These are phyloP conservation scores for Penicillium capsulatum DNA, from an alignment of 2,329 filamentous ascomycete species.

Conservation along the genomic window DNA sequence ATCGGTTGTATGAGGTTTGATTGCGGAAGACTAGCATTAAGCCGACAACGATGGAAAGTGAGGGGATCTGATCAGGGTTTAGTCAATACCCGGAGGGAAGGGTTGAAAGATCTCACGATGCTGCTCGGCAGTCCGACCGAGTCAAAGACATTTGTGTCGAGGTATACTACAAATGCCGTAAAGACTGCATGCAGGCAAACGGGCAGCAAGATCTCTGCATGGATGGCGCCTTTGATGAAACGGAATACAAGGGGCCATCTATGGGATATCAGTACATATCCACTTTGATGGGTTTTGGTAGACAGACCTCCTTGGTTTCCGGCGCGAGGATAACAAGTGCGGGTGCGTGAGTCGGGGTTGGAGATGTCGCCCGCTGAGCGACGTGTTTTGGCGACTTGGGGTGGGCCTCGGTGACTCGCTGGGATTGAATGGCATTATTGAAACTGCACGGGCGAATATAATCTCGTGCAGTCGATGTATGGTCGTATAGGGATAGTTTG, in stretches of 20 bases:
- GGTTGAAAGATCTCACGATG: conserved; percentile 44
- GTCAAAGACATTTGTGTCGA: conserved; percentile 51
- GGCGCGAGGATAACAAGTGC: conserved; percentile 29
- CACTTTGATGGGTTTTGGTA: neutral
- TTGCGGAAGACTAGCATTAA: conserved; percentile 66
- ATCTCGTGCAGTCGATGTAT: too few relatives aligned
- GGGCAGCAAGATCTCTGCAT: conserved; percentile 54
- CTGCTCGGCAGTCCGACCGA: conserved; percentile 54
- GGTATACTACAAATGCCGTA: conserved; percentile 55
- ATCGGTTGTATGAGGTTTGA: conserved; percentile 60
- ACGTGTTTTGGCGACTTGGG: conserved; percentile 31
- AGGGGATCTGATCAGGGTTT: conserved; percentile 48
- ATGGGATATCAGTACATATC: conserved; percentile 2
- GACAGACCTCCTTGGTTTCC: conserved; percentile 28
- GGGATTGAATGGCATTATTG: conserved; percentile 29
- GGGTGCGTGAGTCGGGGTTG: conserved; percentile 28
- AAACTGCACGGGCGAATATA: too few relatives aligned
- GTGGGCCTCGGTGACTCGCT: conserved; percentile 30
- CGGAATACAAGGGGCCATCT: conserved; percentile 62
- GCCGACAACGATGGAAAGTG: conserved; percentile 62
- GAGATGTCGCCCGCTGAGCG: conserved; percentile 17
- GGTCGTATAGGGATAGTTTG: too few relatives aligned
- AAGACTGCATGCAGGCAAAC: conserved; percentile 56
- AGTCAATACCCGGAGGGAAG: neutral
- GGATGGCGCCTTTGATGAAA: conserved; percentile 62